Conservation (phyloP, 768 basidiomycete genomes). For the Mycena rebaudengoi region DNA sequence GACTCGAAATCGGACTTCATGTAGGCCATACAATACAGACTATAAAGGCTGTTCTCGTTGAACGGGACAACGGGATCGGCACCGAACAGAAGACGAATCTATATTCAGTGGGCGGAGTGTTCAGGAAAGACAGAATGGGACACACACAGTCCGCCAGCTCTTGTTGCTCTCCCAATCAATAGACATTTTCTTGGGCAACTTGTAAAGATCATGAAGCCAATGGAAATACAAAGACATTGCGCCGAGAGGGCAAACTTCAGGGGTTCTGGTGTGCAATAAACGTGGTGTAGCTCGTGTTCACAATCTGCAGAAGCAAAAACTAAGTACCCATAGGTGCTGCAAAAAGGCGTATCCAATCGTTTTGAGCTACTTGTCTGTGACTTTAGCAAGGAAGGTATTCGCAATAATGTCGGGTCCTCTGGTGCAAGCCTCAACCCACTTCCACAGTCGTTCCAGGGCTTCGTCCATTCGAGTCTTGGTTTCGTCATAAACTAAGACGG, state of each 20-base stretch:
- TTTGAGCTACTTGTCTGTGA: constrained; percentile 8
- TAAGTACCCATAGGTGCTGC: not conserved
- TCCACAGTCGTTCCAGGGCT: not conserved
- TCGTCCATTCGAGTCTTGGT: constrained; percentile 13
- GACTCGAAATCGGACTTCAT: too few species aligned
- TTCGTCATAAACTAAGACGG: constrained; percentile 1
- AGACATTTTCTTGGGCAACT: constrained; percentile 18
- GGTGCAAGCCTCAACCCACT: not conserved
- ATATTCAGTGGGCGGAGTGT: not conserved
- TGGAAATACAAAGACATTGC: constrained; percentile 38
- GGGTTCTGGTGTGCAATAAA: constrained; percentile 38
- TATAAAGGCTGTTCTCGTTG: too few species aligned
- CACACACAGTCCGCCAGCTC: constrained; percentile 35
- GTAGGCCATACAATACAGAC: too few species aligned
- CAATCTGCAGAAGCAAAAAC: constrained; percentile 19
- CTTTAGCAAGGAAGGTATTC: constrained; percentile 10
- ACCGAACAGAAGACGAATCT: too few species aligned
- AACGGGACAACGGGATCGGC: too few species aligned
- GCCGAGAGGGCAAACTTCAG: constrained; percentile 36
- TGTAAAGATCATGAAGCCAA: constrained; percentile 33
- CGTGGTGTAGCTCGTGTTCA: constrained; percentile 38
- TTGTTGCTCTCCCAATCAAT: constrained; percentile 40
- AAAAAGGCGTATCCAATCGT: constrained; percentile 1
- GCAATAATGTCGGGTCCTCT: constrained; percentile 21
- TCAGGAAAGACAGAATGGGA: constrained; percentile 3